Evolutionary conservation across 768 basidiomycete genomes (phyloP).

Genomic region (Cantharellus anzutake): DNA sequence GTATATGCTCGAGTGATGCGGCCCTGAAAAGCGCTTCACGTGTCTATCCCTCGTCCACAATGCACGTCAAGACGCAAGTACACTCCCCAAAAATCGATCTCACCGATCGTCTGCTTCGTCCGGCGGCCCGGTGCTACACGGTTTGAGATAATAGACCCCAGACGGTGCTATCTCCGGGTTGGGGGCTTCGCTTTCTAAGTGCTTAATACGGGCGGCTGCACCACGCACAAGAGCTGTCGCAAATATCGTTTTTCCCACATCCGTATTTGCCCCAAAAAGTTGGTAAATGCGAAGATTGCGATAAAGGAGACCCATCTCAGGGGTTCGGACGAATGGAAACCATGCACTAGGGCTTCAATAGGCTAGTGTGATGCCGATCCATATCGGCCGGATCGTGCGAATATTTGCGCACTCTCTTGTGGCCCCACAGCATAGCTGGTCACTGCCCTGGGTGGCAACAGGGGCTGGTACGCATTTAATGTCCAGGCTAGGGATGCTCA

Average conservation of each 20-base stretch:
- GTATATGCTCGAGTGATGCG: constrained; percentile 20
- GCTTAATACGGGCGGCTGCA: constrained; percentile 22
- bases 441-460: no score
- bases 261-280: constrained; percentile 89
- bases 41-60: constrained; percentile 29
- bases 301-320: constrained; percentile 29
- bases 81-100: neutral
- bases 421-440: no score
- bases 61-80: no score
- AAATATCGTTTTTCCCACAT: constrained; percentile 88
- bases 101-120: constrained; percentile 75
- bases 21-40: constrained; percentile 27
- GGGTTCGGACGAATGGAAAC: neutral
- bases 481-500: no score
- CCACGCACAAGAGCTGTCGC: constrained; percentile 71
- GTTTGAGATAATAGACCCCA: constrained; percentile 37
- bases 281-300: constrained; percentile 74
- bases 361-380: no score
- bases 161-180: neutral
- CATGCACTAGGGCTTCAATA: no score
- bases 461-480: no score
- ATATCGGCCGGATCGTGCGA: no score
- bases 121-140: constrained; percentile 72
- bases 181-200: neutral
- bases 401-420: no score